phyloP scores from a whole-genome alignment of 495 filamentous ascomycete genomes.

The Aspergillus taichungensis region DNA sequence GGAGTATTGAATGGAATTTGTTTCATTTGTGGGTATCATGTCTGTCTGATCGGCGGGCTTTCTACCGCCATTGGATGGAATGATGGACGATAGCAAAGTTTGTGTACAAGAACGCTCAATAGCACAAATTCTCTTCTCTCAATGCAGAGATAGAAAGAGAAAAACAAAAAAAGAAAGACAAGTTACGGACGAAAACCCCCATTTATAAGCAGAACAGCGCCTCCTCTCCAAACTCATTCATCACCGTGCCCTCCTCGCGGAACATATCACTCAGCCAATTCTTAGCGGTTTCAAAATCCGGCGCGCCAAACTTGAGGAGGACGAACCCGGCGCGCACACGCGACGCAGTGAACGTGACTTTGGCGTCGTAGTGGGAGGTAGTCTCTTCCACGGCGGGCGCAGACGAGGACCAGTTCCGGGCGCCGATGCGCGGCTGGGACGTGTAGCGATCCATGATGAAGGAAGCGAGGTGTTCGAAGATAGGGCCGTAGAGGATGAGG shows the following conservation, averaged over 20 bases:
- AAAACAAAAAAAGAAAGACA: not conserved
- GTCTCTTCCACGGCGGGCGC: constrained; percentile 22
- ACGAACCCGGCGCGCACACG: constrained; percentile 69
- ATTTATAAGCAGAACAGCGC: constrained; percentile 49
- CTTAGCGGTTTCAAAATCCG: constrained; percentile 52
- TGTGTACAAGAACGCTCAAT: not conserved
- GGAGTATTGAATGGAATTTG: too few relatives aligned
- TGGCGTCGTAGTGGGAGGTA: constrained; percentile 38
- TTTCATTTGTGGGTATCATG: too few relatives aligned
- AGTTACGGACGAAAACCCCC: not conserved
- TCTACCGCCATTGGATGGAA: too few relatives aligned
- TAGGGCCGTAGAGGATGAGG: constrained; percentile 67
- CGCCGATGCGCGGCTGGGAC: constrained; percentile 71
- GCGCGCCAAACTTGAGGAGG: constrained; percentile 75
- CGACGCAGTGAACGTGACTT: constrained; percentile 79
- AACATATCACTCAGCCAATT: constrained; percentile 52
- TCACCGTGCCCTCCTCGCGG: constrained; percentile 47
- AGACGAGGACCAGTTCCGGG: constrained; percentile 59
- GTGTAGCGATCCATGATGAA: constrained; percentile 72
- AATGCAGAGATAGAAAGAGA: not conserved
- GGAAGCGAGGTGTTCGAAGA: constrained; percentile 53
- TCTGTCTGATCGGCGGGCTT: too few relatives aligned
- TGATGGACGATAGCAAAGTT: too few relatives aligned
- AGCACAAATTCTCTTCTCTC: not conserved
- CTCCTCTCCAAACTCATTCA: constrained; percentile 53